Percentiles rank a stretch among this genome's conserved stretches.
Evolutionary conservation across 2,329 filamentous ascomycete species (phyloP).

Genomic region (Diaporthe longicolla): DNA sequence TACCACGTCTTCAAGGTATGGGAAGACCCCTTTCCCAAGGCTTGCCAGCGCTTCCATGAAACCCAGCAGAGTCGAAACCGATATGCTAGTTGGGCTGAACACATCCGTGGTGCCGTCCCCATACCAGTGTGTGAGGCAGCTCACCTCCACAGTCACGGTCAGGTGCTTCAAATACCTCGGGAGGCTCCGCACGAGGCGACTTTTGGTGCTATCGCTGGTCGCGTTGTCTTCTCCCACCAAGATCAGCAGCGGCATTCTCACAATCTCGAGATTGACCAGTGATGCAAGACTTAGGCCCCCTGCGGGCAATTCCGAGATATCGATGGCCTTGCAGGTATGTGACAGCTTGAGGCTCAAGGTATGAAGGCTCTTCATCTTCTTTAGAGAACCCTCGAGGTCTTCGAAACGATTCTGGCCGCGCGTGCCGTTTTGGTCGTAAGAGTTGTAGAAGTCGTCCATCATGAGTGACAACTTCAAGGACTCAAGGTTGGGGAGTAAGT

Average conservation of each 20-base stretch:
- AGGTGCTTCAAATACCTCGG: neutral
- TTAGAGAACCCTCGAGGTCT: neutral
- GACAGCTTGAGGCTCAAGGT: neutral
- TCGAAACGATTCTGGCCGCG: neutral
- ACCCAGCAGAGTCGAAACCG: neutral
- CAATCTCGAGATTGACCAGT: neutral
- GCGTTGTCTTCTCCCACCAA: neutral
- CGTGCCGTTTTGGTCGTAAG: accelerated
- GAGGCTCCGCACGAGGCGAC: neutral
- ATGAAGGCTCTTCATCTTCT: neutral
- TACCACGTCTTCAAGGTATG: neutral
- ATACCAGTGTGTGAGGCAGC: neutral
- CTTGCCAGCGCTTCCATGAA: neutral
- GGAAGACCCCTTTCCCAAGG: neutral
- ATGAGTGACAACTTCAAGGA: neutral
- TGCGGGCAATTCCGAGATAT: neutral
- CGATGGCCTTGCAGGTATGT: neutral
- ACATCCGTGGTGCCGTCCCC: neutral
- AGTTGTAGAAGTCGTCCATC: too few species aligned
- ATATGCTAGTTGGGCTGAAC: neutral
- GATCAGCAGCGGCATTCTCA: neutral
- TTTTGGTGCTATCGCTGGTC: too few species aligned
- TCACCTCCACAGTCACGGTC: neutral
- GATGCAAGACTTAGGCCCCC: neutral
- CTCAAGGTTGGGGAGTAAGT: neutral